These are phyloP conservation scores for Podosphaera fusca DNA, from an alignment of 2,329 filamentous ascomycete genomes.

Conservation along the genomic window DNA sequence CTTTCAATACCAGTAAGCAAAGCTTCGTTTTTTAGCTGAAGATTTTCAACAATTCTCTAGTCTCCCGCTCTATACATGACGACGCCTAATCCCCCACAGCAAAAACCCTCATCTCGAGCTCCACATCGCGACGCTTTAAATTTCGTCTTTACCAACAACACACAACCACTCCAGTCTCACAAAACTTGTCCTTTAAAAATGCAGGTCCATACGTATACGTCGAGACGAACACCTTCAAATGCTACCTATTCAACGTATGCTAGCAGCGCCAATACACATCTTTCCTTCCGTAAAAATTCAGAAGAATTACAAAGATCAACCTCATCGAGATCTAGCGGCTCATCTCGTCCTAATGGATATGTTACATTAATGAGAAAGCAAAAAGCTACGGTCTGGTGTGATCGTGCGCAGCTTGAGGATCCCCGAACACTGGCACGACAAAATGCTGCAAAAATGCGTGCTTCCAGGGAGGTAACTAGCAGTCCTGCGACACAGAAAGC, in stretches of 20 bases:
- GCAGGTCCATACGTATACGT: conserved; percentile 16
- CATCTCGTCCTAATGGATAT: conserved; percentile 41
- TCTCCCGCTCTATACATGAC: too few relatives aligned
- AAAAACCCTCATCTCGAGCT: too few relatives aligned
- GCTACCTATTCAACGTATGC: conserved; percentile 50
- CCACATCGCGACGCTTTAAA: too few relatives aligned
- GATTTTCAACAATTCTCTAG: too few relatives aligned
- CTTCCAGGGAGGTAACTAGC: conserved; percentile 61
- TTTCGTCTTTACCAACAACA: too few relatives aligned
- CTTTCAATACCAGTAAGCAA: too few relatives aligned
- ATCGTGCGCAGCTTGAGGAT: conserved; percentile 80
- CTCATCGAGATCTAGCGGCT: conserved; percentile 48
- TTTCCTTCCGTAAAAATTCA: conserved; percentile 31
- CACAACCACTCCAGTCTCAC: too few relatives aligned
- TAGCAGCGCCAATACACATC: conserved; percentile 22
- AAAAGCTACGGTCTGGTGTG: conserved; percentile 97
- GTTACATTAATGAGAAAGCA: conserved; percentile 91
- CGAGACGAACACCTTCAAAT: conserved; percentile 37
- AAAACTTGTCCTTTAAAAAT: conserved; percentile 6
- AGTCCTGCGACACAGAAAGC: conserved; percentile 20
- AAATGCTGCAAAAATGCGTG: conserved; percentile 66
- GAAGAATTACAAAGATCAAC: conserved; percentile 51
- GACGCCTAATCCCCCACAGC: too few relatives aligned
- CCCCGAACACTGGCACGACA: conserved; percentile 63
- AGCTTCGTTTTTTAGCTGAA: too few relatives aligned